Percentiles rank a stretch among this genome's conserved stretches.
Evolutionary conservation across 2,329 filamentous ascomycete species (phyloP).

Genomic region (Coniosporium tulheliwenetii): DNA sequence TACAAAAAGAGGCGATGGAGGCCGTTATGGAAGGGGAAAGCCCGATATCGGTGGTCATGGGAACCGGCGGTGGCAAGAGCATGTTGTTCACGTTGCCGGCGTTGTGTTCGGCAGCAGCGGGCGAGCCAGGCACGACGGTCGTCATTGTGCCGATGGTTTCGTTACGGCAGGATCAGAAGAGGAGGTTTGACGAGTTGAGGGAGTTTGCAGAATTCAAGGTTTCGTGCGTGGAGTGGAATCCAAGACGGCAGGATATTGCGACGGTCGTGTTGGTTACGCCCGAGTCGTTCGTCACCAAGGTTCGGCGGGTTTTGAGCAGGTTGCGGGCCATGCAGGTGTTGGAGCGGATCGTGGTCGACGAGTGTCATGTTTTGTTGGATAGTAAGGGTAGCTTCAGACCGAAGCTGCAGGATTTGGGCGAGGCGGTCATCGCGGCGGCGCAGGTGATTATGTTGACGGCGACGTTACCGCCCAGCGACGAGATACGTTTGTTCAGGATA

Average conservation of each 20-base stretch:
- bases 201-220: too few relatives aligned
- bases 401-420: neutral
- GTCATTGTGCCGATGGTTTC: conserved; percentile 10
- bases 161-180: conserved; percentile 6
- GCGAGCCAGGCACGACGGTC: conserved; percentile 4
- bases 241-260: conserved; percentile 5
- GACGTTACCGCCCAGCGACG: neutral
- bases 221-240: conserved; percentile 7
- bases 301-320: conserved; percentile 9
- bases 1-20: conserved; percentile 8
- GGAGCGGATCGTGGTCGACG: conserved; percentile 4
- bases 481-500: too few relatives aligned
- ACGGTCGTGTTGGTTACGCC: conserved; percentile 11
- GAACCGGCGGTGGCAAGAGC: conserved; percentile 12
- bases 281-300: conserved; percentile 9
- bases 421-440: neutral
- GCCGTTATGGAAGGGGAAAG: conserved; percentile 9
- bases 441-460: neutral
- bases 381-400: neutral
- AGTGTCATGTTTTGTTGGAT: neutral
- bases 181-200: conserved; percentile 3
- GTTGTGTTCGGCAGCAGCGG: too few relatives aligned
- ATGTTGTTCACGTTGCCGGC: conserved; percentile 13
- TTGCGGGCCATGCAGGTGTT: conserved; percentile 6
- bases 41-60: conserved; percentile 9